phyloP scores from a whole-genome alignment of 805 yeast species.

The Yamadazyma ubonensis region DNA sequence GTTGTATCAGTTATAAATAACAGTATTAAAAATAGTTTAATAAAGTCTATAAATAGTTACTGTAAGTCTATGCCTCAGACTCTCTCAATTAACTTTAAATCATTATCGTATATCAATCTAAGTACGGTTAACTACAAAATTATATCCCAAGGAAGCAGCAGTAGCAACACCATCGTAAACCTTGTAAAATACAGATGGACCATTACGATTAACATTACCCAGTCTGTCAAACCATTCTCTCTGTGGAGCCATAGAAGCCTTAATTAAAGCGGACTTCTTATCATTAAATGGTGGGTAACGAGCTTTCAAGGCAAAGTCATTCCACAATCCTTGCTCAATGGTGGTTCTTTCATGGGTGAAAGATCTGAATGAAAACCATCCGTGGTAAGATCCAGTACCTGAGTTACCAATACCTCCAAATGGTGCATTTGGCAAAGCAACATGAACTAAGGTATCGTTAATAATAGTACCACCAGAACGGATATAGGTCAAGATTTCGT shows the following conservation, averaged over 20 bases:
- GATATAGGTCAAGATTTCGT: constrained; percentile 46
- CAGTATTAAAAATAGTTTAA: too few relatives aligned
- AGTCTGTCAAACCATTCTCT: constrained; percentile 39
- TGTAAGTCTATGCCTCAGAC: too few relatives aligned
- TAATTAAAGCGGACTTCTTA: constrained; percentile 28
- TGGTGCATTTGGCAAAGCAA: constrained; percentile 65
- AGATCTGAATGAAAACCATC: constrained; percentile 48
- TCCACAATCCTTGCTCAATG: constrained; percentile 62
- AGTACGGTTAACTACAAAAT: constrained; percentile 8
- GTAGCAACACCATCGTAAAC: constrained; percentile 34
- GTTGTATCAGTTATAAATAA: too few relatives aligned
- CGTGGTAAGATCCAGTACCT: constrained; percentile 84
- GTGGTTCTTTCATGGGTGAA: constrained; percentile 76
- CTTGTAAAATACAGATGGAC: constrained; percentile 34
- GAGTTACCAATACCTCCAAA: constrained; percentile 91
- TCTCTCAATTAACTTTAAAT: neutral
- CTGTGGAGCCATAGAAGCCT: constrained; percentile 23
- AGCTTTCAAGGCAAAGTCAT: constrained; percentile 54
- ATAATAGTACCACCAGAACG: constrained; percentile 72
- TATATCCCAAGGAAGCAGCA: constrained; percentile 21
- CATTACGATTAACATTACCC: constrained; percentile 33
- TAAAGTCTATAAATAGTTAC: too few relatives aligned
- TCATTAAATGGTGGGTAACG: constrained; percentile 64
- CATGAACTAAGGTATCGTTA: constrained; percentile 74
- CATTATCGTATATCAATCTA: constrained; percentile 4